Percentiles rank a stretch among this genome's conserved stretches.
Evolutionary conservation across 768 basidiomycete genomes (phyloP).

Genomic region (Calocybe indica): DNA sequence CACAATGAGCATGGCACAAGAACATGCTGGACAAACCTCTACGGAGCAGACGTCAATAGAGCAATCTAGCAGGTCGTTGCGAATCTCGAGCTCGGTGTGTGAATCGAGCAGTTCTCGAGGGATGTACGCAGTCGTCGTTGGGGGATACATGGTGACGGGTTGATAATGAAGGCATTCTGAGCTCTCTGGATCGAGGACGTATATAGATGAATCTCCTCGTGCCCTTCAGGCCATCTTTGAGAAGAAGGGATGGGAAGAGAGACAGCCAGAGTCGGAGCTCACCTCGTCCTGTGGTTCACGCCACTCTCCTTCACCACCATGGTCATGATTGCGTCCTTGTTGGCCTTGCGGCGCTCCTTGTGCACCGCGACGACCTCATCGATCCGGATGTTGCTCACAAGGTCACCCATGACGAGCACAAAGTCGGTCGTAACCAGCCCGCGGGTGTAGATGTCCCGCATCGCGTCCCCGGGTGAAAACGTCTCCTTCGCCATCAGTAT

Average conservation of each 20-base stretch:
- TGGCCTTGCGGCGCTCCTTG: constrained; percentile 77
- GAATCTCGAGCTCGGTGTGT: constrained; percentile 79
- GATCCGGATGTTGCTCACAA: constrained; percentile 90
- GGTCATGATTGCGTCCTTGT: constrained; percentile 95
- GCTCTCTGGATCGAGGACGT: constrained; percentile 70
- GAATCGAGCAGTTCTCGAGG: constrained; percentile 72
- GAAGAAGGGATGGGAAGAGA: constrained; percentile 5
- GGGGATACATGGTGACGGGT: constrained; percentile 65
- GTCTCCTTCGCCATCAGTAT: constrained; percentile 84
- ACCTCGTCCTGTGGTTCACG: constrained; percentile 69
- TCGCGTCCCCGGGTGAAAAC: constrained; percentile 84
- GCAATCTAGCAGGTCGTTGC: constrained; percentile 85
- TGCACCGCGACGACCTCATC: constrained; percentile 86
- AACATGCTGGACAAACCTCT: constrained; percentile 48
- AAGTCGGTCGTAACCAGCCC: constrained; percentile 89
- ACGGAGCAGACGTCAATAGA: constrained; percentile 92
- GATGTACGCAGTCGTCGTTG: constrained; percentile 51
- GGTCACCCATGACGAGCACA: constrained; percentile 85
- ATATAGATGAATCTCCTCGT: constrained; percentile 68
- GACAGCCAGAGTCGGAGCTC: constrained; percentile 14
- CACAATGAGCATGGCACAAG: background rate
- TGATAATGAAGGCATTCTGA: constrained; percentile 85
- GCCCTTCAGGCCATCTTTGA: constrained; percentile 36
- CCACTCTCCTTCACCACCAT: constrained; percentile 87
- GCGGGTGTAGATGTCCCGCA: constrained; percentile 91